phyloP scores from a whole-genome alignment of 106 monocot species.

The Amphibolis antarctica region DNA sequence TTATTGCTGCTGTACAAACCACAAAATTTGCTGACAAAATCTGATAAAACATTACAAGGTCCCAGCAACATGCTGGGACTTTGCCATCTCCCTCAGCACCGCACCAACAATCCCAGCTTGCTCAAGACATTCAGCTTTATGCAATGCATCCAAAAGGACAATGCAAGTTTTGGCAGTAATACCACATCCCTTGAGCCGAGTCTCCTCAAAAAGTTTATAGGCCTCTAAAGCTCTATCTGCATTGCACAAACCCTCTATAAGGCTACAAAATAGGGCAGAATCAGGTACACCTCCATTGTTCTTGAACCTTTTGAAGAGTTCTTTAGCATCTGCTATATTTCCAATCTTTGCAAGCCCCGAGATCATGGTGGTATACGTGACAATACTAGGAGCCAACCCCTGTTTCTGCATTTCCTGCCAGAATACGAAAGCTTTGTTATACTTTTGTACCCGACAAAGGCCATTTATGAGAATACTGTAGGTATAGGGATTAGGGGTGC shows the following conservation, averaged over 20 bases:
- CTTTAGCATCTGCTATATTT: slow-evolving; percentile 66
- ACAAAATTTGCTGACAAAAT: background rate
- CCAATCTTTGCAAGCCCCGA: slow-evolving; percentile 79
- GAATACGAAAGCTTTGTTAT: slow-evolving; percentile 93
- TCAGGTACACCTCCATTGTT: slow-evolving; percentile 80
- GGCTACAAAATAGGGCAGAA: slow-evolving; percentile 62
- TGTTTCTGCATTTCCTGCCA: slow-evolving; percentile 97
- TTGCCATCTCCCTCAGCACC: slow-evolving; percentile 91
- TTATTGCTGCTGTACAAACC: background rate
- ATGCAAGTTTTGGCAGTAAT: slow-evolving; percentile 80
- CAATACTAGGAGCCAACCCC: slow-evolving; percentile 63
- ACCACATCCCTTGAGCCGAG: slow-evolving; percentile 58
- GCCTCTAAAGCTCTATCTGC: slow-evolving; percentile 76
- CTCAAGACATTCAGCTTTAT: slow-evolving; percentile 83
- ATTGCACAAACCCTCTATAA: slow-evolving; percentile 93
- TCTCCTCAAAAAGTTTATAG: slow-evolving; percentile 84
- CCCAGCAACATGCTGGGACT: slow-evolving; percentile 70
- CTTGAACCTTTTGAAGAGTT: slow-evolving; percentile 79
- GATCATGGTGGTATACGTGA: slow-evolving; percentile 96
- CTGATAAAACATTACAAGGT: background rate
- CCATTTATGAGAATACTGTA: slow-evolving; percentile 92
- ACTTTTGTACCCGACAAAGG: slow-evolving; percentile 84
- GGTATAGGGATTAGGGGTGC: slow-evolving; percentile 68
- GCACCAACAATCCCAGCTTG: slow-evolving; percentile 90
- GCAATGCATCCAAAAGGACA: slow-evolving; percentile 78